Percentiles rank a stretch among this genome's conserved stretches.
Conservation (phyloP, 176 grass and related monocot species). For the Alopecurus myosuroides region DNA sequence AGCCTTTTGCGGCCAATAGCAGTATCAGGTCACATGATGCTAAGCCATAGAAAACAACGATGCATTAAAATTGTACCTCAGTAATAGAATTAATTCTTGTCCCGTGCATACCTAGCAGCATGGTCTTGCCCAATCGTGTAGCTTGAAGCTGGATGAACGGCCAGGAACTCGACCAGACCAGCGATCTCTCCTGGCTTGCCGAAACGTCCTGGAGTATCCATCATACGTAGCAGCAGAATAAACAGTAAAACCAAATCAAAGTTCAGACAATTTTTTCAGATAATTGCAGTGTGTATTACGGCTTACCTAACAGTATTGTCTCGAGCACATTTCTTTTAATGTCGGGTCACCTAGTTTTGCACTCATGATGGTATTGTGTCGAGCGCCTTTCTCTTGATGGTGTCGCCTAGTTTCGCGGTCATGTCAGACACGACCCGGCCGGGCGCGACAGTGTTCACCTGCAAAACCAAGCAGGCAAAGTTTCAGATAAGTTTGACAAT, state of each 20-base stretch:
- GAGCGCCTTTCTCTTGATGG: conserved; percentile 66
- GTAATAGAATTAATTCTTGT: no score
- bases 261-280: background rate
- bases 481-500: background rate
- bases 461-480: background rate
- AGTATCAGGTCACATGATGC: no score
- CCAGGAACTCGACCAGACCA: conserved; percentile 48
- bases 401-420: conserved; percentile 66
- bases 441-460: conserved; percentile 91
- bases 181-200: conserved; percentile 58
- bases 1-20: no score
- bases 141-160: conserved; percentile 43
- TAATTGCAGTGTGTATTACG: background rate
- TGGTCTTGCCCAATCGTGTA: conserved; percentile 36
- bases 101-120: no score
- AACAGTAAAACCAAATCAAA: background rate
- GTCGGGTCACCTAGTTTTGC: no score
- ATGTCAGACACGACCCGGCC: conserved; percentile 91
- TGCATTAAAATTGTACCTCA: no score
- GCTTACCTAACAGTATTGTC: conserved; percentile 66
- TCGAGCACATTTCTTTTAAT: background rate
- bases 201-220: conserved; percentile 38
- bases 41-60: no score
- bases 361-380: no score
- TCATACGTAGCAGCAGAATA: background rate